Base-by-base conservation (phyloP, 2,329 filamentous ascomycete species). In the Pezicula radicicola region DNA sequence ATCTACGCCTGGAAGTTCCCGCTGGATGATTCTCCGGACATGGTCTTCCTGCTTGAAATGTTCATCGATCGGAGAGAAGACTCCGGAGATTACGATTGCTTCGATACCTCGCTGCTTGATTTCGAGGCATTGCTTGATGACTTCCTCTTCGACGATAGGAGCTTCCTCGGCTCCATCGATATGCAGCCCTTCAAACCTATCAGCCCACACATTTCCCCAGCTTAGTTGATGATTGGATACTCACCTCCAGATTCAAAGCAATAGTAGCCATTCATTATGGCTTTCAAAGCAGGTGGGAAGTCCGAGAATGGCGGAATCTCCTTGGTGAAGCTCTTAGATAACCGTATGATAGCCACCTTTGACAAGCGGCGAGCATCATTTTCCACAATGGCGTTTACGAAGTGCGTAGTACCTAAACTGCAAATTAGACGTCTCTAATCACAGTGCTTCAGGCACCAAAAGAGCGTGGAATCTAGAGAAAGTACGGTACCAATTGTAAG, bases 51-150 rank as follows among this genome's bases (percentile, higher is more conserved):
- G 79, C 48, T 66, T 67, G 58, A 75, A 75, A 3, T 72, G 57
- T 9, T 75, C 72, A 58, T 84, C 81, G 27, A 83, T 78, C 0
- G 80, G 79, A 4, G 75, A 78, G 64, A 79, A 83, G 6, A 82
- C 74, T 2, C 80, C 80, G 1, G 75, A 74, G 10, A 84, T 67
- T 0, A 81, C 80, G 2, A 85, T 67, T 19, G 71, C 71, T 19
- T 52, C 53, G 66, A 67, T 78, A 69, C 21, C 56, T 18, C 45
- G 45, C 8, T 48, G 33, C n/a, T 54, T 56, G 30, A 64, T 60
- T 18, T 54, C 46, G 7, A 46, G 19, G 27, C 54, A 57, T 27
- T 58, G 45, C n/a, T 54, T 16, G 7, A 58, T 44, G 28, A 61
- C 49, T 48, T 60, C 52, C 8, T 66, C 63, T 59, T 77, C 72